Evolutionary conservation across 371 early-diverging fungal genomes (phyloP).

Genomic region (Actinomucor elegans): DNA sequence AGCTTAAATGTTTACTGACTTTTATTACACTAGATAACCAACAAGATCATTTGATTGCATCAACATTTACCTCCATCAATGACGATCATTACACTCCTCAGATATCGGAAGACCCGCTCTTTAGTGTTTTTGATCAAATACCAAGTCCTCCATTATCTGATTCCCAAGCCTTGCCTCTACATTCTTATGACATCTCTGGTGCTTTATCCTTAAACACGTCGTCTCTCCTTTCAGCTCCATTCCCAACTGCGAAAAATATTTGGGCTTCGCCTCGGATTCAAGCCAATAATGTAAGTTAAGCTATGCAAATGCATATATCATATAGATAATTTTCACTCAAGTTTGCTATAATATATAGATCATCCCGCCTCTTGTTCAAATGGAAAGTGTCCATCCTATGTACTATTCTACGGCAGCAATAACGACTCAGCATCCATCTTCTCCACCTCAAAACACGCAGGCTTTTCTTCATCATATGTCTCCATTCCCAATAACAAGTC

Average conservation of each 20-base stretch:
- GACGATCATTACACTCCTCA: not conserved
- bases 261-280: conserved; percentile 15
- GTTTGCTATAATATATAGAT: not conserved
- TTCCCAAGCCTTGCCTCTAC: not conserved
- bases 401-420: not conserved
- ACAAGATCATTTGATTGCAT: no score
- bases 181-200: not conserved
- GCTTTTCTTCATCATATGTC: not conserved
- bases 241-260: conserved; percentile 11
- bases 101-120: not conserved
- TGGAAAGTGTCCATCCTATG: not conserved
- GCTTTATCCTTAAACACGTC: not conserved
- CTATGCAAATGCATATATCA: not conserved
- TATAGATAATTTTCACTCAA: not conserved
- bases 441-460: not conserved
- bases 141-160: conserved; percentile 1
- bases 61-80: no score
- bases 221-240: conserved; percentile 12
- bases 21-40: not conserved
- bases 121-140: not conserved
- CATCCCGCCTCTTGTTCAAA: conserved; percentile 6
- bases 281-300: conserved; percentile 2
- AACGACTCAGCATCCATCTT: not conserved
- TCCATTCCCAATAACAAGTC: no score
- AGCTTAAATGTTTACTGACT: not conserved